These are phyloP conservation scores for Plasmodium cynomolgi DNA, from an alignment of 169 alveolate species.

Conservation along the genomic window DNA sequence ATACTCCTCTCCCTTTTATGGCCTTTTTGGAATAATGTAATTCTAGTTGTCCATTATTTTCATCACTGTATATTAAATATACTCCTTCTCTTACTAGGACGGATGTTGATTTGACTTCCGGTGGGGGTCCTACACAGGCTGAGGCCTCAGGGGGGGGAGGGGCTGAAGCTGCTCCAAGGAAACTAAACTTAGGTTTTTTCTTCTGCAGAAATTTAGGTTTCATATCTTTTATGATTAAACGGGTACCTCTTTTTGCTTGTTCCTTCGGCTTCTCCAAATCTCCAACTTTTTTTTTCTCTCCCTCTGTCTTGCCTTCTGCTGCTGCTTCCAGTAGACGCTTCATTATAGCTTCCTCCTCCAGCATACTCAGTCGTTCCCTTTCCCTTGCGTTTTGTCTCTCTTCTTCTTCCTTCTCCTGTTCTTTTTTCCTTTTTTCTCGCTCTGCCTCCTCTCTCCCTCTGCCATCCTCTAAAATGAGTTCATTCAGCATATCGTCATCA, in stretches of 20 bases:
- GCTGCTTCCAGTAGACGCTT: background rate
- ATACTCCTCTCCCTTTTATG: conserved; percentile 46
- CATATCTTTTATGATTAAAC: conserved; percentile 4
- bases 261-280: background rate
- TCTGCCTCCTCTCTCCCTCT: background rate
- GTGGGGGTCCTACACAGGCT: conserved; percentile 39
- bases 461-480: conserved; percentile 12
- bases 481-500: conserved; percentile 37
- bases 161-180: conserved; percentile 69
- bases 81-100: conserved; percentile 23
- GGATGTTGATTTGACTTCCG: conserved; percentile 35
- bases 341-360: conserved; percentile 48
- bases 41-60: conserved; percentile 68
- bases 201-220: conserved; percentile 15
- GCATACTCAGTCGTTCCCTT: conserved; percentile 2
- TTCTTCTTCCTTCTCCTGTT: conserved; percentile 1
- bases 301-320: background rate
- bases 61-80: conserved; percentile 40
- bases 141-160: conserved; percentile 50
- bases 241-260: conserved; percentile 6
- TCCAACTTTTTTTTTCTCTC: background rate
- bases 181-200: conserved; percentile 56
- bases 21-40: conserved; percentile 37
- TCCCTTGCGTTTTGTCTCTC: background rate
- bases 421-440: background rate